Conservation (phyloP, 768 basidiomycete genomes). For the Lactarius trivialis region DNA sequence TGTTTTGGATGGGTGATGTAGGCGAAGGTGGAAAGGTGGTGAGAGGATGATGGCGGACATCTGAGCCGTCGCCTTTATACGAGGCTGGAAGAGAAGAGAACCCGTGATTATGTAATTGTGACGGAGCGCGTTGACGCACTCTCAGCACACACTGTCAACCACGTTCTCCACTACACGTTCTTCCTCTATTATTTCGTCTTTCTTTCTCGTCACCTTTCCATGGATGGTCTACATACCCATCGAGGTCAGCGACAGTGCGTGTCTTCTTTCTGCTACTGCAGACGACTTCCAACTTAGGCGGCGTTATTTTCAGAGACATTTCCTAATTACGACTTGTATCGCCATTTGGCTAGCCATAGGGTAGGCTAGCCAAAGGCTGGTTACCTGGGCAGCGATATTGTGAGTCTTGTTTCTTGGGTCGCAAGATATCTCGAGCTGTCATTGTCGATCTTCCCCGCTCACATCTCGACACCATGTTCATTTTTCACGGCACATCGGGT, state of each 20-base stretch:
- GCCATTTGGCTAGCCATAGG: too few relatives aligned
- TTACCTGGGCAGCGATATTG: slow-evolving; percentile 70
- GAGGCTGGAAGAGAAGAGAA: too few relatives aligned
- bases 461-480: too few relatives aligned
- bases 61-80: too few relatives aligned
- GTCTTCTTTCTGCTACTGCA: too few relatives aligned
- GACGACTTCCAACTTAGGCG: slow-evolving; percentile 7
- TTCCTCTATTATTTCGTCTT: slow-evolving; percentile 62
- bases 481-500: too few relatives aligned
- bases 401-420: slow-evolving; percentile 28
- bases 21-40: neutral
- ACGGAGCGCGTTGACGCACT: slow-evolving; percentile 59
- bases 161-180: slow-evolving; percentile 60
- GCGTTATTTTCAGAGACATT: slow-evolving; percentile 48
- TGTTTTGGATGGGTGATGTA: neutral
- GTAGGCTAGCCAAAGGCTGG: slow-evolving; percentile 73
- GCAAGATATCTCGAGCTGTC: neutral
- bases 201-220: slow-evolving; percentile 52
- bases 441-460: neutral
- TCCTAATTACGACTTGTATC: slow-evolving; percentile 64
- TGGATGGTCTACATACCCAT: slow-evolving; percentile 74
- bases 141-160: slow-evolving; percentile 29
- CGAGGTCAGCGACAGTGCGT: slow-evolving; percentile 67
- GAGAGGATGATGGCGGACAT: slow-evolving; percentile 1
- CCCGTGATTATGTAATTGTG: slow-evolving; percentile 22